A percentile compares a stretch with the other conserved stretches of the same genome.
Conservation (phyloP, 805 yeast genomes). For the Monosporozyma aerobia region DNA sequence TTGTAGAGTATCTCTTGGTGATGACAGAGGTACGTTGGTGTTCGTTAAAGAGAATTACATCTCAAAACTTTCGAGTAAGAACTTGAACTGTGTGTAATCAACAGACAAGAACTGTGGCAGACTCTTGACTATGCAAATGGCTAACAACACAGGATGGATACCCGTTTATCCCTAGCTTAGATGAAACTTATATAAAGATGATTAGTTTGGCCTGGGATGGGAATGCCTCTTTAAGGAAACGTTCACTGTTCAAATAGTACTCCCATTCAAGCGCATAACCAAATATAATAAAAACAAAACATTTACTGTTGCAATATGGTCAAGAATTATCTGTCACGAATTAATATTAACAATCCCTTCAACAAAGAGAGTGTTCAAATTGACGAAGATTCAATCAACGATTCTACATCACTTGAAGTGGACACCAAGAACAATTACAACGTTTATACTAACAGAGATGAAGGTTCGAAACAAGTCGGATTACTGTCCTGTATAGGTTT, state of each 20-base stretch:
- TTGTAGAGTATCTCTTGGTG: too few relatives aligned
- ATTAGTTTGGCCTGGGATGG: neutral
- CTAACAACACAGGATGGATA: too few relatives aligned
- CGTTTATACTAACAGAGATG: constrained; percentile 28
- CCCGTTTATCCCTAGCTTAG: too few relatives aligned
- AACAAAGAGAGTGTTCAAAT: neutral
- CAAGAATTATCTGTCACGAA: neutral
- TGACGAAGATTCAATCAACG: neutral
- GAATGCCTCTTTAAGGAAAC: too few relatives aligned
- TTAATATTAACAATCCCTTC: neutral
- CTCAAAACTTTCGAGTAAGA: too few relatives aligned
- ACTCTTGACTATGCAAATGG: too few relatives aligned
- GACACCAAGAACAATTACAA: neutral
- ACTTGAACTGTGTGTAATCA: too few relatives aligned
- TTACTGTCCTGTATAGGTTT: constrained; percentile 53
- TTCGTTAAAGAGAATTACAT: too few relatives aligned
- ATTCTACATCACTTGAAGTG: neutral
- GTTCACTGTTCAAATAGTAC: too few relatives aligned
- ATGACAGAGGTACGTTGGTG: too few relatives aligned
- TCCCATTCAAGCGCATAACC: too few relatives aligned
- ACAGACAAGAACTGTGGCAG: too few relatives aligned
- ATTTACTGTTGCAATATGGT: neutral
- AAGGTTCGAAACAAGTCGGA: constrained; percentile 39
- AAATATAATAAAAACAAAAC: neutral
- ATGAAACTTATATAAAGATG: neutral